A percentile compares a stretch with the other conserved stretches of the same genome.
Evolutionary conservation across 2,329 filamentous ascomycete genomes (phyloP).

Genomic region (Ceratocystis harringtonii): DNA sequence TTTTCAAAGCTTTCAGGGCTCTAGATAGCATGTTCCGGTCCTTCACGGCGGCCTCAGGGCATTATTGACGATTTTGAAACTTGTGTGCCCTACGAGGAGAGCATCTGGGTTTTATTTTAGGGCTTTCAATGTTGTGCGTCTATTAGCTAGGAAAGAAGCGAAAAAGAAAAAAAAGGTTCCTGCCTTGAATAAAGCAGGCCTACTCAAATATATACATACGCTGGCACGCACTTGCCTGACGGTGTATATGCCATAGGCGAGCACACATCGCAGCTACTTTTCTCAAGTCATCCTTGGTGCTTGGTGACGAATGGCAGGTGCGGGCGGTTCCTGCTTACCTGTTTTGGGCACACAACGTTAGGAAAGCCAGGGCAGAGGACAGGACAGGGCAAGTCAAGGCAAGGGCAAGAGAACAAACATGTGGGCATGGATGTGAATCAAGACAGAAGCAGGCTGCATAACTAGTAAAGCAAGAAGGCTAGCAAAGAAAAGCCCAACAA

Average conservation of each 20-base stretch:
- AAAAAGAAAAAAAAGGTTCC: not conserved
- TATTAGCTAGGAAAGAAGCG: not conserved
- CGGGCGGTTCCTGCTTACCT: slow-evolving; percentile 9
- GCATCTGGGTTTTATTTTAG: not conserved
- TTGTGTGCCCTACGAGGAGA: not conserved
- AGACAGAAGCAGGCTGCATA: not conserved
- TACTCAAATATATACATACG: no score
- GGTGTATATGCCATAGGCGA: no score
- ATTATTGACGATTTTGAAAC: not conserved
- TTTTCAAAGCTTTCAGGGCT: no score
- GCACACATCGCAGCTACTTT: no score
- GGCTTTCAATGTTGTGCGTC: not conserved
- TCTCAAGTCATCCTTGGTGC: not conserved
- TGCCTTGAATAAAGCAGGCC: no score
- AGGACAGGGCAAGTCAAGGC: not conserved
- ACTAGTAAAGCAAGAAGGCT: not conserved
- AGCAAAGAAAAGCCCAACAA: not conserved
- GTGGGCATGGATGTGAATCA: not conserved
- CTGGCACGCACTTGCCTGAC: no score
- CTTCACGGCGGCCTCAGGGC: not conserved
- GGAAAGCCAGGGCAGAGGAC: not conserved
- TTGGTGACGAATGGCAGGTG: slow-evolving; percentile 2
- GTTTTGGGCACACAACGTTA: not conserved
- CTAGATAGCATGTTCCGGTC: not conserved
- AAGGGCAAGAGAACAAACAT: not conserved